Evolutionary conservation across 768 basidiomycete species (phyloP), one percentile per base, ranked within the genome.

Genomic region (Termitomyces bulborhizus): DNA sequence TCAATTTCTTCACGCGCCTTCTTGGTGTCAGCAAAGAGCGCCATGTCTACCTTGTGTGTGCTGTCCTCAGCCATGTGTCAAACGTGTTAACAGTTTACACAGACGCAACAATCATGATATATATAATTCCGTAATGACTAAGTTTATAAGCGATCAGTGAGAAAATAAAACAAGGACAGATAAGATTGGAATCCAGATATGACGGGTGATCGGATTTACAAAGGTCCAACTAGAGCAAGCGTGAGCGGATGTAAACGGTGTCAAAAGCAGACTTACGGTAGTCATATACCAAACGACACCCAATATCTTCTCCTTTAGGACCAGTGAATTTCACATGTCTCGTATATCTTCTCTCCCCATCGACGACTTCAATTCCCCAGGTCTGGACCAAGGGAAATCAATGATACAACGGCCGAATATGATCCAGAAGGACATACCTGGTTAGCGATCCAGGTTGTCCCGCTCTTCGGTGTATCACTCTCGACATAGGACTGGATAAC

Each of bases 281-380:
- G 62, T 89, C 85, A 57, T 88, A 90, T 18, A 85, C 73, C 37
- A 89, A 65, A 41, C 74, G 78, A 9, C 74, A 71, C 54, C 80
- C 71, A 47, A 88, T 80, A 36, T 80, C 78, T 60, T 85, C 78
- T 9, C 72, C 80, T 32, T 72, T 63, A 4, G 85, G 79, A 0
- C 85, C 85, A 5, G 77, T 81, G 67, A 89, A 89, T 57, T 77
- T 75, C 57, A 87, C 68, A 60, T 78, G 82, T 53, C 86, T 75
- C 4, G 76, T 72, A 60, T 88, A 83, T 56, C 84, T 73, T 61
- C 83, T 79, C 63, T 81, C 80, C 27, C 74, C 82, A 13, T 85
- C 69, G 59, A 85, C 69, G 4, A 73, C 73, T 61, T 85, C 75
- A 21, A 89, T 76, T 24, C 86, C 88, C 88, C 87, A 90, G 15